These are phyloP conservation scores for Plasmodium adleri DNA, from an alignment of 169 alveolate genomes.

Conservation along the genomic window DNA sequence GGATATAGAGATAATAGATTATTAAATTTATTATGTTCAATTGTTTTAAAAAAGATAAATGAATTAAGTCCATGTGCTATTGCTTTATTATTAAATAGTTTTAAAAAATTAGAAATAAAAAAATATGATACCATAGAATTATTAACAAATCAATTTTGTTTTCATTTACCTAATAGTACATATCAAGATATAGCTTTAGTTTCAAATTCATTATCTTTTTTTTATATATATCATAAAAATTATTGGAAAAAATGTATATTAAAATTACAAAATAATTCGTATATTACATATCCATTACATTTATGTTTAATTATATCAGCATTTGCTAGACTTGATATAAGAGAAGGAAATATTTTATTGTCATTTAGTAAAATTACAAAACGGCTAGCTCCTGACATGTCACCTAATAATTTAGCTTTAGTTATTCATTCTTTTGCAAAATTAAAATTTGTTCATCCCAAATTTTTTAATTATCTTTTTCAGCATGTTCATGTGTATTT, in stretches of 20 bases:
- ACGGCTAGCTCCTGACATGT: slow-evolving; percentile 76
- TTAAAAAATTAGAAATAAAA: slow-evolving; percentile 81
- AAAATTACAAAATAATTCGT: slow-evolving; percentile 80
- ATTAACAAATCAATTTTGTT: slow-evolving; percentile 83
- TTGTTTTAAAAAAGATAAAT: slow-evolving; percentile 77
- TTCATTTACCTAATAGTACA: slow-evolving; percentile 76
- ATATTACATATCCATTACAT: slow-evolving; percentile 78
- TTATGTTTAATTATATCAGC: slow-evolving; percentile 83
- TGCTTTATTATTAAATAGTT: slow-evolving; percentile 82
- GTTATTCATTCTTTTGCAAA: slow-evolving; percentile 86
- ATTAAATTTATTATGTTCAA: slow-evolving; percentile 77
- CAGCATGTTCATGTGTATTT: slow-evolving; percentile 61
- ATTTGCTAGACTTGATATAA: slow-evolving; percentile 83
- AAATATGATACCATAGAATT: slow-evolving; percentile 85
- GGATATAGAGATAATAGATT: slow-evolving; percentile 82
- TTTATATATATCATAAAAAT: slow-evolving; percentile 83
- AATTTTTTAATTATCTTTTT: slow-evolving; percentile 62
- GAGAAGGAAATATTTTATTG: slow-evolving; percentile 80
- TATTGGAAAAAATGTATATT: slow-evolving; percentile 74
- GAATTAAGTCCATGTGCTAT: slow-evolving; percentile 79
- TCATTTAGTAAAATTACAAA: slow-evolving; percentile 75
- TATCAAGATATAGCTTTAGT: slow-evolving; percentile 84
- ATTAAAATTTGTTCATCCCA: slow-evolving; percentile 78
- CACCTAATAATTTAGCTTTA: slow-evolving; percentile 81
- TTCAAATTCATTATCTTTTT: slow-evolving; percentile 83